Base-by-base conservation (phyloP, 73 alveolate genomes). In the Durusdinium trenchii region DNA sequence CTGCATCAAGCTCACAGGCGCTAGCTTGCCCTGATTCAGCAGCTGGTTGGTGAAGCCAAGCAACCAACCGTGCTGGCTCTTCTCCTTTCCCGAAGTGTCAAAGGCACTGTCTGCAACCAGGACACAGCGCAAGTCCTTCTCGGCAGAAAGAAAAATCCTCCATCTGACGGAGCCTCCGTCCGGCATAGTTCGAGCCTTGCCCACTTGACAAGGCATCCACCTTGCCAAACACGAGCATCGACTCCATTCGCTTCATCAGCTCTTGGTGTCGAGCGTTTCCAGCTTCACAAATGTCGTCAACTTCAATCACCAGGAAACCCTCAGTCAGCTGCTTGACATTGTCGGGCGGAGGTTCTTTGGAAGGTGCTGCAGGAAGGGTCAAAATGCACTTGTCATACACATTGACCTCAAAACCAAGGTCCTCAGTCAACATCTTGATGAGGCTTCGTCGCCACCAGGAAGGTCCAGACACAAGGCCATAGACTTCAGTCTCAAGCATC, bases 391-490 rank as follows among this genome's bases (percentile, higher is more conserved):
- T 78, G 61, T 78, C 62, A 6, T 78, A 78, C 42, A 61, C 26
- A 6, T 78, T 78, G 28, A 78, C 28, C 2, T 7, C 36, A 45
- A 43, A 78, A 43, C 87, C 87, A 3, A 78, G 61, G 42, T 18
- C 12, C 7, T 73, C 51, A 12, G 61, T 78, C 1, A n/a, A 16
- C 28, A 43, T 18, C 50, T 47, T 23, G 28, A 86, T 9, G 7
- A 86, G 32, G 43, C 61, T 36, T 10, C 81, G 4, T 2, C 82
- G 35, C 95, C 95, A 86, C 82, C 95, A 52, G 0, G 47, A 5
- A 5, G 95, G 95, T 0, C 95, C 95, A 38, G 47, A 10, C 46
- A 86, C 95, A 0, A 86, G 60, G 40, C 95, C 95, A 32, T 86
- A 86, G 5, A 86, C 69, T 42, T 86, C 95, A 14, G 95, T 86